phyloP scores from a whole-genome alignment of 352 stramenopile species.

The Globisporangium camurandrum region DNA sequence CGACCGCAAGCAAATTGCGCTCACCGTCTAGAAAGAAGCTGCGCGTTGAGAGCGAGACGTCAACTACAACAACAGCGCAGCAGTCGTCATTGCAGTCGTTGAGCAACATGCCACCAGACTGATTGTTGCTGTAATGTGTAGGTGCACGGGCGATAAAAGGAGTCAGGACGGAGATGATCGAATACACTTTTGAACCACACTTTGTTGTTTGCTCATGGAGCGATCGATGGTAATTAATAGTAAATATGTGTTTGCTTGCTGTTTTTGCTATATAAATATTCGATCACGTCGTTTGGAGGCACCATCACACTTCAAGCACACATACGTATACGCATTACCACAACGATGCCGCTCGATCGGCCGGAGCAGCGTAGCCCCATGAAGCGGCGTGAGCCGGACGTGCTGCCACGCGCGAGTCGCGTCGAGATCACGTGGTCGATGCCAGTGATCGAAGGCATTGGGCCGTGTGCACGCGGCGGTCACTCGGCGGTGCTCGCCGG shows the following conservation, averaged over 20 bases:
- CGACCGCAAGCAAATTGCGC: conserved; percentile 33
- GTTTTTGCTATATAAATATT: no score
- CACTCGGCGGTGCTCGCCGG: conserved; percentile 69
- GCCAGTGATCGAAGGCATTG: conserved; percentile 41
- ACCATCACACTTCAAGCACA: no score
- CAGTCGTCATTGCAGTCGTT: neutral
- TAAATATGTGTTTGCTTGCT: no score
- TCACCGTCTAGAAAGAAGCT: conserved; percentile 35
- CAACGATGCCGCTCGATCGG: conserved; percentile 8
- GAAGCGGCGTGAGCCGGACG: conserved; percentile 4
- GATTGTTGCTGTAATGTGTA: no score
- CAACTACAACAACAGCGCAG: no score
- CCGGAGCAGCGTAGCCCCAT: conserved; percentile 12
- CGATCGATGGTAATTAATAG: no score
- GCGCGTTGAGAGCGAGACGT: neutral
- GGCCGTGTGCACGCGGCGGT: conserved; percentile 51
- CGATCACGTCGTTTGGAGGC: no score
- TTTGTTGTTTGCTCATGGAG: no score
- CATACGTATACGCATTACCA: no score
- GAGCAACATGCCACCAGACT: neutral
- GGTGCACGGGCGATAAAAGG: no score
- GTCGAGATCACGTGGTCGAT: conserved; percentile 59
- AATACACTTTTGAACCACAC: no score
- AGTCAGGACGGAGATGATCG: no score
- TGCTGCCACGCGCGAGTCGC: conserved; percentile 19